phyloP scores from a whole-genome alignment of 352 stramenopile species.

The Pythium aquatile region DNA sequence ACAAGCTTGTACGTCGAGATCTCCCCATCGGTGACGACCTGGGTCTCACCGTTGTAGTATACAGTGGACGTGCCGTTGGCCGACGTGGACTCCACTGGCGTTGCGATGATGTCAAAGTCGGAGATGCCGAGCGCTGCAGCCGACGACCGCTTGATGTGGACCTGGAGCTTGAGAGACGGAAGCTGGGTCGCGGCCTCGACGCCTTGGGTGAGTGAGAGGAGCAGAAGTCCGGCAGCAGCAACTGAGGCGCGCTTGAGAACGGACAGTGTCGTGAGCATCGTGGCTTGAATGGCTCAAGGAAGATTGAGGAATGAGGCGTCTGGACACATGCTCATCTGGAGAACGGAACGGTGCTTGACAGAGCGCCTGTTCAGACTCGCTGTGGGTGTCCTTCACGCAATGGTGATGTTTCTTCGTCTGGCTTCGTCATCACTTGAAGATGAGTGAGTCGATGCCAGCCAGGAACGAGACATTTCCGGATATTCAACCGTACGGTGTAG shows the following conservation, averaged over 20 bases:
- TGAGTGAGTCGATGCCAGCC: no score
- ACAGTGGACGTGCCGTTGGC: neutral
- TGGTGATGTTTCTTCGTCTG: no score
- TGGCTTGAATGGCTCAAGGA: neutral
- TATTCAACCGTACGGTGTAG: conserved; percentile 39
- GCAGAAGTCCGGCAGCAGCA: neutral
- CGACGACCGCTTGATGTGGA: neutral
- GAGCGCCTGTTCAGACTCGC: no score
- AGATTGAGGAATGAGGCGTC: conserved; percentile 31
- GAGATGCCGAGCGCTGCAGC: neutral
- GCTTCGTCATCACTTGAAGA: no score
- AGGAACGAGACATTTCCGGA: conserved; percentile 22
- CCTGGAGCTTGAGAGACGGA: neutral
- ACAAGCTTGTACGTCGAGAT: conserved; percentile 36
- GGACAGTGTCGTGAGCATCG: neutral
- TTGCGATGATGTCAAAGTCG: neutral
- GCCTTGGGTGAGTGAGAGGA: neutral
- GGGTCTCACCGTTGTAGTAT: conserved; percentile 4
- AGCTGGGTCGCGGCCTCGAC: neutral
- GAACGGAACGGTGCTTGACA: no score
- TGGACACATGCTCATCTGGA: conserved; percentile 39
- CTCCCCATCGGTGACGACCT: neutral
- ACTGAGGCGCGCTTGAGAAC: neutral
- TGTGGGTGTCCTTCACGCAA: no score
- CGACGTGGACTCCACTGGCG: neutral